phyloP scores from a whole-genome alignment of 2,329 filamentous ascomycete species.

The Monosporascus sp. region DNA sequence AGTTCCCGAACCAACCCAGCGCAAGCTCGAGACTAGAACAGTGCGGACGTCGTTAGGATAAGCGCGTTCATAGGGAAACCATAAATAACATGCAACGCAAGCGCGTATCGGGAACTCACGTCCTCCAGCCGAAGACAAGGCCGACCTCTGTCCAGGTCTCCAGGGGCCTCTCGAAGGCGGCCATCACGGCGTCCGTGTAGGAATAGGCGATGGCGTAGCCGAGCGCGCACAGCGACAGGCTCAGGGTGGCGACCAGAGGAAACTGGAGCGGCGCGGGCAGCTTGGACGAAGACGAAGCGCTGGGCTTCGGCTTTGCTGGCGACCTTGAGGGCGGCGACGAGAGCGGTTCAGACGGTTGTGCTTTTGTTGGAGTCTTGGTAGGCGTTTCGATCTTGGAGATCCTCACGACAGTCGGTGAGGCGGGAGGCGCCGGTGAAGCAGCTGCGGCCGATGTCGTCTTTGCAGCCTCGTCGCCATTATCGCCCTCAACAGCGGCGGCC shows the following conservation, averaged over 20 bases:
- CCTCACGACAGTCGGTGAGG: slow-evolving; percentile 13
- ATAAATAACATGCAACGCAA: not conserved
- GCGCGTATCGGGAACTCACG: slow-evolving; percentile 36
- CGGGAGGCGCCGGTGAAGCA: slow-evolving; percentile 3
- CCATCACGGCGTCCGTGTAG: slow-evolving; percentile 60
- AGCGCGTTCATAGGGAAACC: too few species aligned
- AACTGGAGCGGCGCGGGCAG: slow-evolving; percentile 44
- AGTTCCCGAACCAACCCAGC: slow-evolving; percentile 67
- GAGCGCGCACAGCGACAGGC: slow-evolving; percentile 56
- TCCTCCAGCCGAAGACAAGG: slow-evolving; percentile 46
- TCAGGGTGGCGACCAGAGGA: slow-evolving; percentile 46
- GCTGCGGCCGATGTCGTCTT: not conserved
- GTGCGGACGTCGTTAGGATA: slow-evolving; percentile 26
- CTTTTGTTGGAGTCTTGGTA: slow-evolving; percentile 1
- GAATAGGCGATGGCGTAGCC: slow-evolving; percentile 59
- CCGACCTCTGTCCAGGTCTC: slow-evolving; percentile 58
- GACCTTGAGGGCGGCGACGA: not conserved
- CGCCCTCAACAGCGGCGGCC: not conserved
- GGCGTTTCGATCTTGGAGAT: slow-evolving; percentile 22
- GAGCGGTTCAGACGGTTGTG: not conserved
- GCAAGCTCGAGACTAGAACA: slow-evolving; percentile 60
- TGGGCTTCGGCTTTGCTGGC: not conserved
- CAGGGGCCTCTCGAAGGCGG: slow-evolving; percentile 57
- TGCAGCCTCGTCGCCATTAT: not conserved
- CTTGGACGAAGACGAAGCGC: slow-evolving; percentile 20